phyloP scores from a whole-genome alignment of 179 eudicot genomes.

The Silene coronaria region DNA sequence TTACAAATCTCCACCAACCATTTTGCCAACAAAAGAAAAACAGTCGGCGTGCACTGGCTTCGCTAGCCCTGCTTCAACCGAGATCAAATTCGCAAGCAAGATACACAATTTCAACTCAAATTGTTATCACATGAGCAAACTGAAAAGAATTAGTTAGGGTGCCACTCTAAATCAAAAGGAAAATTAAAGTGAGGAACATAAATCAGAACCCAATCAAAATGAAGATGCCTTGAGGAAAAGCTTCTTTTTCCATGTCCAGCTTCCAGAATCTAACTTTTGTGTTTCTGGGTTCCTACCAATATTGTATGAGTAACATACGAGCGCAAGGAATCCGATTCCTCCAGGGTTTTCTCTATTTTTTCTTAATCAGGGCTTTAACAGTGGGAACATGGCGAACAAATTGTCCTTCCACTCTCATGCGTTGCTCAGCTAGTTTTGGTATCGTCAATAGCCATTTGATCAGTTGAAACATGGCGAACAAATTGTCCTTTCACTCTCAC shows the following conservation, averaged over 20 bases:
- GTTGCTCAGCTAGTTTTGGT: constrained; percentile 31
- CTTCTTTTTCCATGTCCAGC: constrained; percentile 7
- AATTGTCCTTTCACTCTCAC: constrained; percentile 35
- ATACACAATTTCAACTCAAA: no score
- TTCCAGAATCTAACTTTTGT: constrained; percentile 5
- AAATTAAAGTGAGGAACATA: constrained; percentile 7
- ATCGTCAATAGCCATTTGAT: constrained; percentile 8
- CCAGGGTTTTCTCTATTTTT: neutral
- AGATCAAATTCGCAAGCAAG: neutral
- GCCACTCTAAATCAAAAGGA: neutral
- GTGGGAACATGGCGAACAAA: constrained; percentile 23
- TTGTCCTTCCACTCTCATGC: constrained; percentile 33
- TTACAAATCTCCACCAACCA: neutral
- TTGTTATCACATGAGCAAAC: neutral
- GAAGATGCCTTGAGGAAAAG: constrained; percentile 4
- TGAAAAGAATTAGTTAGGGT: neutral
- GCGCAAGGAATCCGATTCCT: constrained; percentile 6
- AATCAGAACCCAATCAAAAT: constrained; percentile 11
- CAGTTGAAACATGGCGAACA: constrained; percentile 25
- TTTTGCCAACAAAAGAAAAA: neutral
- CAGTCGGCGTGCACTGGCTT: neutral
- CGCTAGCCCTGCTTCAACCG: neutral
- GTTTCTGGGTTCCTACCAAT: constrained; percentile 21
- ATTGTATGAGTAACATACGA: constrained; percentile 14
- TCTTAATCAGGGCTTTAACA: no score